These are phyloP conservation scores for Coprinopsis strossmayeri DNA, from an alignment of 768 basidiomycete genomes.

Conservation along the genomic window DNA sequence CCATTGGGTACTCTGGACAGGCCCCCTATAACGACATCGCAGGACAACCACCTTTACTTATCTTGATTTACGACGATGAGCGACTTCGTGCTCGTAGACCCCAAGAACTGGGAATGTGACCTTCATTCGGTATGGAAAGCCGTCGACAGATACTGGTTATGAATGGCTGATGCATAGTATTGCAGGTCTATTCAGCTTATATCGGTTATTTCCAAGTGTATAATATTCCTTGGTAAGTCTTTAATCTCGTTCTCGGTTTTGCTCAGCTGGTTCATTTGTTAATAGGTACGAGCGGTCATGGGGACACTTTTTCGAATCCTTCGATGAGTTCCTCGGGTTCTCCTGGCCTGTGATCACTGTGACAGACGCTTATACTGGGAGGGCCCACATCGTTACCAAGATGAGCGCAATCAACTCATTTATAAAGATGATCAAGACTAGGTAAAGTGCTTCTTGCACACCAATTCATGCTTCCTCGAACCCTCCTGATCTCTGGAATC, in stretches of 20 bases:
- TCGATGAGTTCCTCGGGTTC: slow-evolving; percentile 73
- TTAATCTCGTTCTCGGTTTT: neutral
- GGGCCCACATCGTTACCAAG: slow-evolving; percentile 76
- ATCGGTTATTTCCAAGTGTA: slow-evolving; percentile 74
- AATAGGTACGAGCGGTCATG: slow-evolving; percentile 74
- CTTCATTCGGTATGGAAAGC: slow-evolving; percentile 59
- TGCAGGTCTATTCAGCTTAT: slow-evolving; percentile 63
- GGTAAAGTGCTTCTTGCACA: slow-evolving; percentile 31
- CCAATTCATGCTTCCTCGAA: neutral
- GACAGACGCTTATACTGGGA: slow-evolving; percentile 65
- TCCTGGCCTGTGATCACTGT: slow-evolving; percentile 80
- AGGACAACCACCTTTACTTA: neutral
- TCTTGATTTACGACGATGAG: slow-evolving; percentile 32
- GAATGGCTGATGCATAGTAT: slow-evolving; percentile 1
- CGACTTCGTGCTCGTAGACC: slow-evolving; percentile 69
- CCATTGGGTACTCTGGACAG: neutral
- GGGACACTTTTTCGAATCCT: slow-evolving; percentile 73
- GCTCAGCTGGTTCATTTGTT: neutral
- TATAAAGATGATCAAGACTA: slow-evolving; percentile 79
- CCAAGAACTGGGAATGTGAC: slow-evolving; percentile 75
- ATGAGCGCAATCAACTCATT: slow-evolving; percentile 66
- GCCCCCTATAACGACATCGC: neutral
- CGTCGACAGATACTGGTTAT: neutral
- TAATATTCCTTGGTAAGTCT: slow-evolving; percentile 54
- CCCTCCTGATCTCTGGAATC: neutral